Evolutionary conservation across 805 yeast species (phyloP), one percentile per base, ranked within the genome.

Genomic region (Ascoidea asiatica): DNA sequence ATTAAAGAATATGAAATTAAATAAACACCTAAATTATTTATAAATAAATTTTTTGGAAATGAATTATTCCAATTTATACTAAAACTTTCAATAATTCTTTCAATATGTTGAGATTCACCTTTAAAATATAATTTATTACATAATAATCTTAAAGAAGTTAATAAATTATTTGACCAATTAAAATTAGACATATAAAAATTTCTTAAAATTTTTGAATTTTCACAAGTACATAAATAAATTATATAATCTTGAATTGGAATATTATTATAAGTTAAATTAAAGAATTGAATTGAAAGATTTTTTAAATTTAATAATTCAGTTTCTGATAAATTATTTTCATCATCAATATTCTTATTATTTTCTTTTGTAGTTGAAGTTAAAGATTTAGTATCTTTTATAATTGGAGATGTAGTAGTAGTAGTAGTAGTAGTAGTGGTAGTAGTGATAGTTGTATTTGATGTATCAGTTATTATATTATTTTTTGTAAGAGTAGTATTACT

Each of bases 61-160:
- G 21, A 44, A 21, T 40, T 39, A 22, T 46, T 43, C 50, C 50
- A 49, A 17, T 43, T 47, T 15, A 47, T 35, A 4, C 47, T 43
- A 38, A 49, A 49, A 4, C 35, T 29, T 55, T 90, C 97, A 22
- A 92, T 81, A 15, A 90, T 76, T 54, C 96, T 73, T 60, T 92
- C 98, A 58, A 92, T 92, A 60, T 87, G 96, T 56, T 88, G 97
- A 0, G 97, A 83, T 63, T 92, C 99, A 48, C 99, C 99, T 1
- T 97, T 97, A 42, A 92, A 69, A 59, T 98, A 75, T 57, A 92
- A 90, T 19, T 83, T 75, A 46, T 84, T 82, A 52, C 94, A 67
- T 48, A 92, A 61, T 45, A 84, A 70, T 55, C 99, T 73, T 43
- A 92, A 66, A 15, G 46, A 43, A 4, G 50, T 46, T 20, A 49